phyloP scores from a whole-genome alignment of 176 grass and related monocot genomes.

The Phoenix dactylifera region DNA sequence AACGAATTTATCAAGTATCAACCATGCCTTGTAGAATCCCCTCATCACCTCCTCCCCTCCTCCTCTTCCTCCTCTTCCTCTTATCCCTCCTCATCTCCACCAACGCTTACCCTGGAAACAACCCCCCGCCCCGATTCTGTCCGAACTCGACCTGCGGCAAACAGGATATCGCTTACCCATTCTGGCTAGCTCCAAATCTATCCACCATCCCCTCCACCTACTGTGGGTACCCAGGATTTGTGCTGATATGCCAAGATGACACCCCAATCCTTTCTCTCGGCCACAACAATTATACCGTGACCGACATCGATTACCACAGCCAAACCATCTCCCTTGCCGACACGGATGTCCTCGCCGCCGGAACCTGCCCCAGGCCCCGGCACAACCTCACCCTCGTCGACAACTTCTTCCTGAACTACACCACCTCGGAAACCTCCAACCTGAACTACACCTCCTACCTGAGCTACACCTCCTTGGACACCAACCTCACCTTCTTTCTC shows the following conservation, averaged over 20 bases:
- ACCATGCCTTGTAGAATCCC: too few relatives aligned
- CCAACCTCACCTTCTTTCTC: constrained; percentile 12
- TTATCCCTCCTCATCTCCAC: too few relatives aligned
- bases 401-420: background rate
- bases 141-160: constrained; percentile 8
- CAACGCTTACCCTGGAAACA: too few relatives aligned
- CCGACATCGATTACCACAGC: constrained; percentile 3
- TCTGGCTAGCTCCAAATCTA: constrained; percentile 10
- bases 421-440: too few relatives aligned
- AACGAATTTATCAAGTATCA: too few relatives aligned
- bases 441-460: too few relatives aligned
- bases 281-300: constrained; percentile 26
- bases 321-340: constrained; percentile 27
- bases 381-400: background rate
- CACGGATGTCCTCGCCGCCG: background rate
- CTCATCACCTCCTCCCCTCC: too few relatives aligned
- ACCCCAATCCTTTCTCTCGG: constrained; percentile 22
- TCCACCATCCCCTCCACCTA: background rate
- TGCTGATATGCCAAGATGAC: constrained; percentile 28
- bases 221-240: constrained; percentile 42
- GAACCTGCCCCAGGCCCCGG: background rate
- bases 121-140: too few relatives aligned
- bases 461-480: background rate
- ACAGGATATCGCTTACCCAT: too few relatives aligned
- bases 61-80: too few relatives aligned